Base-by-base conservation (phyloP, 2,329 filamentous ascomycete genomes). In the Alternaria sp. region DNA sequence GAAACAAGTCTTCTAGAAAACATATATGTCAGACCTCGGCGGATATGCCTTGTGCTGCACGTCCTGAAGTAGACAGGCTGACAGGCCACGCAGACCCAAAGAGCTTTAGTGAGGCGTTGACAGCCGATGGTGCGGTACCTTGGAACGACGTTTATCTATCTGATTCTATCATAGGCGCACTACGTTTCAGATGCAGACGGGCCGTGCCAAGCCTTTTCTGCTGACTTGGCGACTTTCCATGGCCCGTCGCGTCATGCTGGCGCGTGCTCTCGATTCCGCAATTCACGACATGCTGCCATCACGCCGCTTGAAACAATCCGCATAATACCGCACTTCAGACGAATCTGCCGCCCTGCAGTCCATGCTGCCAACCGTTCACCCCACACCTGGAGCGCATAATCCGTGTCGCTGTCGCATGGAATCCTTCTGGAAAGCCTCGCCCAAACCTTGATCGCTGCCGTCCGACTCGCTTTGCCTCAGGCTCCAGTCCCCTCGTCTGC, bases 301-400 rank as follows among this genome's bases (percentile, higher is more conserved):
- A 63, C 63, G 63, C 61, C 62, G 59, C 68, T 46, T 73, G 73
- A 77, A 76, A 77, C 73, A 65, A 67, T 44, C 67, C 59, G 67
- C 67, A 70, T 68, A 64, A 67, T 57, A 45, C 45, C 59, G 40
- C 62, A 59, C 12, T 61, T 40, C 52, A 26, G 44, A 51, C 50
- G 30, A 54, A 43, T 25, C 58, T n/a, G 30, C 10, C 51, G 19
- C n/a, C 40, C 66, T 32, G 53, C 61, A 59, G 57, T 32, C 43
- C 55, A 43, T 49, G 13, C 44, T 46, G 51, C 25, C 28, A 30
- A 44, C 63, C 10, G 25, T 66, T 66, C 57, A 57, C 63, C 59
- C 17, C 61, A 40, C 30, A 51, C 36, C 13, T 56, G 49, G 43
- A 54, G 52, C 65, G 69, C 72, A 73, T 71, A 66, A 69, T 51